Conservation (phyloP, 2,329 filamentous ascomycete genomes). For the Clarireedia homoeocarpa region DNA sequence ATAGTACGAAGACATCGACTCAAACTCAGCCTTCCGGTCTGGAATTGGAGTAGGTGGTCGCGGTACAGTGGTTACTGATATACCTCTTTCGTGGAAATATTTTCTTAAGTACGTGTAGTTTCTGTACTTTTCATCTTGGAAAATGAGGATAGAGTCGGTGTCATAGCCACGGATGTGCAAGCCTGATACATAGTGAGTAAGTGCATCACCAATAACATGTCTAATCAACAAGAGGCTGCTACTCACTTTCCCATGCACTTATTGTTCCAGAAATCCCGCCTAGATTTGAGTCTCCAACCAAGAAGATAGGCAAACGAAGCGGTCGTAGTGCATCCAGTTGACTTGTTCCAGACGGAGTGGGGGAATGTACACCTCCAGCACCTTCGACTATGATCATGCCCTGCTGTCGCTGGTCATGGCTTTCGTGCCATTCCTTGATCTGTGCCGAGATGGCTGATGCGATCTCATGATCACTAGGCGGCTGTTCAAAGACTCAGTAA, state of each 20-base stretch:
- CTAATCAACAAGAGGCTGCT: no score
- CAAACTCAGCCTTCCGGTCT: constrained; percentile 39
- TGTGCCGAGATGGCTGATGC: constrained; percentile 4
- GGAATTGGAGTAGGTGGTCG: constrained; percentile 45
- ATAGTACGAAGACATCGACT: constrained; percentile 60
- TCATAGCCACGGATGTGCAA: constrained; percentile 72
- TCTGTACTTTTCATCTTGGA: constrained; percentile 55
- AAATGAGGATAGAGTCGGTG: constrained; percentile 61
- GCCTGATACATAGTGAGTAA: constrained; percentile 33
- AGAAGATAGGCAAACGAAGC: constrained; percentile 62
- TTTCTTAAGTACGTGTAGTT: constrained; percentile 60
- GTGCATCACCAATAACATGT: no score
- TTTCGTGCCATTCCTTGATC: not conserved
- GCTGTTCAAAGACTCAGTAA: constrained; percentile 32
- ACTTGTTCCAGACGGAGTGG: constrained; percentile 64
- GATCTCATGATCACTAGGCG: constrained; percentile 6
- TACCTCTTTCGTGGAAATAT: constrained; percentile 55
- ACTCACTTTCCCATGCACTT: constrained; percentile 58
- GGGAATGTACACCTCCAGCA: constrained; percentile 75
- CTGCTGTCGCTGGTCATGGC: not conserved
- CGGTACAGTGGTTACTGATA: constrained; percentile 49
- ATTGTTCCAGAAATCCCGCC: constrained; percentile 78
- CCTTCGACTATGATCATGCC: constrained; percentile 71
- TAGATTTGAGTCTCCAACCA: constrained; percentile 67
- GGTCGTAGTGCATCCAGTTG: constrained; percentile 74